phyloP scores from a whole-genome alignment of 1,139 yeast genomes.

The Saccharomyces pastorianus region DNA sequence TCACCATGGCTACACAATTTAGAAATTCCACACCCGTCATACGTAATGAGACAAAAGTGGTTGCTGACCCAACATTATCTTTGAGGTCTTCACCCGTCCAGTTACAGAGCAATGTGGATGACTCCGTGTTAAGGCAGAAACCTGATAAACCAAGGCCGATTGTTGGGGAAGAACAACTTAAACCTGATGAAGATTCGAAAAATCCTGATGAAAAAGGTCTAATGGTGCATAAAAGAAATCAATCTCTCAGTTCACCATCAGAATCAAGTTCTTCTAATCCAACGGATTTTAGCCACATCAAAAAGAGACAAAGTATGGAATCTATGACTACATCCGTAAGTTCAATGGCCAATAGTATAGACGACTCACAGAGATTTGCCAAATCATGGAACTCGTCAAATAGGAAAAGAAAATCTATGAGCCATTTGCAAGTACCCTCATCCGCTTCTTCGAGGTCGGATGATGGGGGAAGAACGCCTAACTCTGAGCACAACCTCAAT shows the following conservation, averaged over 20 bases:
- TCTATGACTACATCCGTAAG: slow-evolving; percentile 30
- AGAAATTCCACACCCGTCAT: slow-evolving; percentile 3
- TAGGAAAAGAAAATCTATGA: slow-evolving; percentile 28
- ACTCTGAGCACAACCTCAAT: neutral
- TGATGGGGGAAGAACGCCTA: slow-evolving; percentile 4
- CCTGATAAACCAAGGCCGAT: neutral
- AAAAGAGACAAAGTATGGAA: slow-evolving; percentile 25
- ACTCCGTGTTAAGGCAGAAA: neutral
- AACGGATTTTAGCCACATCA: slow-evolving; percentile 26
- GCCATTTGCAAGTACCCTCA: slow-evolving; percentile 11
- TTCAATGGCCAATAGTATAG: slow-evolving; percentile 28
- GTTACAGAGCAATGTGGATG: slow-evolving; percentile 1
- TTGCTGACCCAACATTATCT: neutral
- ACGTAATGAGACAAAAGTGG: neutral
- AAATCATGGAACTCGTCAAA: slow-evolving; percentile 32
- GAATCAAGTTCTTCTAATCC: slow-evolving; percentile 28
- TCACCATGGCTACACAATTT: neutral
- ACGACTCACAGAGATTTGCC: slow-evolving; percentile 30
- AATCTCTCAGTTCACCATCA: slow-evolving; percentile 15
- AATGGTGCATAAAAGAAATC: neutral
- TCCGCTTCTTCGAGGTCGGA: slow-evolving; percentile 1
- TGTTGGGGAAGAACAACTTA: neutral
- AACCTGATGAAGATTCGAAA: neutral
- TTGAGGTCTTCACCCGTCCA: slow-evolving; percentile 1
- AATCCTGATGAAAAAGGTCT: neutral